Evolutionary conservation across 352 stramenopile species (phyloP).

Genomic region (Aphanomyces invadans): DNA sequence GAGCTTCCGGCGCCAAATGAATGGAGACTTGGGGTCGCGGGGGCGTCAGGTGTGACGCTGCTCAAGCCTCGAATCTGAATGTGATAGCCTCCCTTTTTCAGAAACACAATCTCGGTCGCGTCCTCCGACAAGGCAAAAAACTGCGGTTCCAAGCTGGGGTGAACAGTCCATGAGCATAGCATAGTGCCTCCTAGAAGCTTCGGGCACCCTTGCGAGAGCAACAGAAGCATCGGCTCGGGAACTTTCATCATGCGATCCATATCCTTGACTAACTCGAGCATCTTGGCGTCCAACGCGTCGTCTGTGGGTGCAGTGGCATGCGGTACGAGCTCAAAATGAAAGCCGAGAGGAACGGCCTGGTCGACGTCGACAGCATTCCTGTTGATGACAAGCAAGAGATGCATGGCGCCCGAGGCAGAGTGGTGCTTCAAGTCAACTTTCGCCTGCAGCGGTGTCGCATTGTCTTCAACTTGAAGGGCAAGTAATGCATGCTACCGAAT

Average conservation of each 20-base stretch:
- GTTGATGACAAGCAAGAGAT: background rate
- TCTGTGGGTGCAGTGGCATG: background rate
- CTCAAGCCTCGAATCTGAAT: slow-evolving; percentile 11
- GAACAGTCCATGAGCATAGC: background rate
- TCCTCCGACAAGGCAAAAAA: slow-evolving; percentile 6
- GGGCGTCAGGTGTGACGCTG: no score
- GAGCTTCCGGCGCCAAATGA: background rate
- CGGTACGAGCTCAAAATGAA: background rate
- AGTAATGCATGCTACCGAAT: background rate
- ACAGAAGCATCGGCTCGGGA: background rate
- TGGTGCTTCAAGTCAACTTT: slow-evolving; percentile 7
- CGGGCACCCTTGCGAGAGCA: background rate
- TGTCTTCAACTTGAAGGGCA: background rate
- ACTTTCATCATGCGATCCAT: background rate
- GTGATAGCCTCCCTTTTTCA: background rate
- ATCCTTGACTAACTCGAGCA: slow-evolving; percentile 2
- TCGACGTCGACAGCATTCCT: background rate
- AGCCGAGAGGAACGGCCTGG: background rate
- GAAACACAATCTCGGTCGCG: background rate
- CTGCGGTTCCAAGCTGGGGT: background rate
- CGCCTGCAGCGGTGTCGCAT: background rate
- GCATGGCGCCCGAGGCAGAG: background rate
- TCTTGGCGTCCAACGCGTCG: background rate
- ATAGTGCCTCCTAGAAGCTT: background rate
- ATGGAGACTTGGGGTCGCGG: background rate